Base-by-base conservation (phyloP, 176 grass and related monocot genomes). In the Triticum turgidum region DNA sequence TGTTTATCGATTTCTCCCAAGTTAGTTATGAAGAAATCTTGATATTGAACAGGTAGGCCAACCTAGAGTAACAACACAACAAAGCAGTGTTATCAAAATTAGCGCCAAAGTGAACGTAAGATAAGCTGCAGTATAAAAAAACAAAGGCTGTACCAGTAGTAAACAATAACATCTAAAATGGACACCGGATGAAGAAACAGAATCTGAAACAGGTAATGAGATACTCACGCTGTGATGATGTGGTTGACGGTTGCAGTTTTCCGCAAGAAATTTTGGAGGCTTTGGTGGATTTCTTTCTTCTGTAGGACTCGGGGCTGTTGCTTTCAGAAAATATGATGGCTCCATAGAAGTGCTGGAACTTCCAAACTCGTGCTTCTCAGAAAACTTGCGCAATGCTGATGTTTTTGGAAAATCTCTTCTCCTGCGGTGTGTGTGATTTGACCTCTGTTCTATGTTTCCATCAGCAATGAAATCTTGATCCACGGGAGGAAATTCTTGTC, bases 1-100 rank as follows among this genome's bases (percentile, higher is more conserved):
- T 89, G 61, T 72, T 82, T 87, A 91, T 96, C 90, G 51, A 96
- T 91, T 91, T 94, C 92, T 85, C 97, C 97, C 80, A 96, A 89
- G 77, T 70, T 91, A 34, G 91, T 86, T 49, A 98, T 82, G 86
- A 91, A 98, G 81, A 94, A 93, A 91, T 96, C 94, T 69, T 83
- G 69, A 85, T 84, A 96, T 87, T 99, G 97, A 84, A 99, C 76
- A 82, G 94, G 97, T 73, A 99, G 84, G 13, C 65, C 92, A 85
- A 80, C 88, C 97, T 96, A 89, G 70, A 91, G 85, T 73, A 86
- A 85, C 79, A 66, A 32, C 69, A 86, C 27, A 85, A 59, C 71
- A 84, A 84, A 59, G 13, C 63, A 83, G 69, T 34, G 79, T 10
- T 80, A 47, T 78, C 76, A 80, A 86, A 84, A 79, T 86, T 69